phyloP scores from a whole-genome alignment of 2,329 filamentous ascomycete genomes.

The Arthrobotrys conoides region DNA sequence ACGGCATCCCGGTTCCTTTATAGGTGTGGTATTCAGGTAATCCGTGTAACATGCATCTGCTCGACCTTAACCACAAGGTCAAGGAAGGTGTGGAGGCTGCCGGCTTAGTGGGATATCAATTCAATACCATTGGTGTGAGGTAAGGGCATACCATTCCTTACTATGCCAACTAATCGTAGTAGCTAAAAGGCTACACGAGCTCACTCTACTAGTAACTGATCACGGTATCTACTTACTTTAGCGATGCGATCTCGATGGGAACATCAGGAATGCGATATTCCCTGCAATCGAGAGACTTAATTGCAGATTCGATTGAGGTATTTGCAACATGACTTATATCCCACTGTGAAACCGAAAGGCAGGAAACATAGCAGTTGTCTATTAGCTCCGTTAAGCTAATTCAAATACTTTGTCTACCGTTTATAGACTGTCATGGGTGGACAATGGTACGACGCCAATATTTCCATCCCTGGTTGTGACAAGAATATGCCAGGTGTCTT shows the following conservation, averaged over 20 bases:
- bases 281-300: slow-evolving; percentile 93
- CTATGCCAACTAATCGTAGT: background rate
- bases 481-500: slow-evolving; percentile 98
- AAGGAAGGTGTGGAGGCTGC: slow-evolving; percentile 80
- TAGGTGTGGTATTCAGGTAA: slow-evolving; percentile 95
- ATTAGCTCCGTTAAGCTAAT: slow-evolving; percentile 31
- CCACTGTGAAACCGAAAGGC: slow-evolving; percentile 32
- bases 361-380: background rate
- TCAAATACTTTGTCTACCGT: slow-evolving; percentile 14
- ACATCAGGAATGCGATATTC: slow-evolving; percentile 97
- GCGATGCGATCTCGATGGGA: slow-evolving; percentile 96
- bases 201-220: slow-evolving; percentile 23
- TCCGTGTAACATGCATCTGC: slow-evolving; percentile 98
- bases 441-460: slow-evolving; percentile 98
- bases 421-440: slow-evolving; percentile 90
- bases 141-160: slow-evolving; percentile 34
- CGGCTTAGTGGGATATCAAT: slow-evolving; percentile 91
- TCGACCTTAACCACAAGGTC: slow-evolving; percentile 87
- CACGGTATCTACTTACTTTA: slow-evolving; percentile 29
- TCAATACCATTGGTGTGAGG: slow-evolving; percentile 98
- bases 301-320: slow-evolving; percentile 92
- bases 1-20: slow-evolving; percentile 33
- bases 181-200: slow-evolving; percentile 37
- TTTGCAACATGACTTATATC: slow-evolving; percentile 31
- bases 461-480: slow-evolving; percentile 96